These are phyloP conservation scores for Sugiyamaella mastotermitis DNA, from an alignment of 805 yeast species.

Conservation along the genomic window DNA sequence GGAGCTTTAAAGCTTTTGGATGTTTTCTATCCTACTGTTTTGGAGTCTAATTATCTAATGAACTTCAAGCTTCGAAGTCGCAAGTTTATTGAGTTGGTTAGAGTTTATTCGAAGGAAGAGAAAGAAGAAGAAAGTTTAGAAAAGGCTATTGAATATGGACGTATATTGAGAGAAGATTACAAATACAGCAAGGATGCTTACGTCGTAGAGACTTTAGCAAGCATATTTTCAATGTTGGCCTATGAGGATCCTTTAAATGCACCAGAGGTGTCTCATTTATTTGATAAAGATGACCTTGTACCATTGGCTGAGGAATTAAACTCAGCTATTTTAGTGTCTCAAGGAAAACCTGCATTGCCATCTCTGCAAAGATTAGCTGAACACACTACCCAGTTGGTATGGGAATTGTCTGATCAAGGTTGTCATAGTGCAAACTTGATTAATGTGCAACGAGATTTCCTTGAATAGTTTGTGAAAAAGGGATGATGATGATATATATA, in stretches of 20 bases:
- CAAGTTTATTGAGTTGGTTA: conserved; percentile 38
- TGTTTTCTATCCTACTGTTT: conserved; percentile 35
- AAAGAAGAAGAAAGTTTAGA: conserved; percentile 18
- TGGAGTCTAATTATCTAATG: conserved; percentile 30
- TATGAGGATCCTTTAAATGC: conserved; percentile 42
- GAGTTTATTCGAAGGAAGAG: conserved; percentile 8
- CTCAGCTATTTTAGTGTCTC: conserved; percentile 36
- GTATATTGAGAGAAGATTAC: conserved; percentile 31
- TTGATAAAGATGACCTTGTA: conserved; percentile 33
- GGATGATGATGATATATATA: too few species aligned
- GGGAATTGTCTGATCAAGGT: conserved; percentile 28
- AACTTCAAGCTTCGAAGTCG: conserved; percentile 39
- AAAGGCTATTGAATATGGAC: conserved; percentile 38
- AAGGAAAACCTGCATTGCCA: conserved; percentile 40
- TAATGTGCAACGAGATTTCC: conserved; percentile 43
- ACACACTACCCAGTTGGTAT: conserved; percentile 35
- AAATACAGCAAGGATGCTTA: conserved; percentile 25
- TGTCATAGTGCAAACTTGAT: conserved; percentile 34
- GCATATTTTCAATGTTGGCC: conserved; percentile 47
- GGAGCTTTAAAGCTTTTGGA: conserved; percentile 36
- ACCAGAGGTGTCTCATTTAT: conserved; percentile 32
- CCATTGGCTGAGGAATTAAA: conserved; percentile 40
- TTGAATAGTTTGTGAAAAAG: conserved; percentile 27
- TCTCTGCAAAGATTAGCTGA: conserved; percentile 39
- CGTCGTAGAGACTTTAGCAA: conserved; percentile 36